Percentiles rank a stretch among this genome's conserved stretches.
Conservation (phyloP, 2,329 filamentous ascomycete genomes). For the Botryotinia globosa region DNA sequence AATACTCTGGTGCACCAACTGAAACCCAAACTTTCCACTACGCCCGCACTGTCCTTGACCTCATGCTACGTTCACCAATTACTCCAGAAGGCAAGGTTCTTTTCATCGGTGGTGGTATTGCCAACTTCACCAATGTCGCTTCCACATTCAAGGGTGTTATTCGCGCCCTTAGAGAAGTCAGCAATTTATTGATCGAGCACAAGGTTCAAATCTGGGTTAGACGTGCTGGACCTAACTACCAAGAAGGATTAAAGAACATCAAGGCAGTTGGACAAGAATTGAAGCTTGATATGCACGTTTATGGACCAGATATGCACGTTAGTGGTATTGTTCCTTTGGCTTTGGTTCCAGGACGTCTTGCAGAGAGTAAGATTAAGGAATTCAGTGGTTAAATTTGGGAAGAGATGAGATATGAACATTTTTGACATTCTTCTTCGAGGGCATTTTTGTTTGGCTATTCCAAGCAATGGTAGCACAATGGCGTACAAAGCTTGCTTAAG, state of each 20-base stretch:
- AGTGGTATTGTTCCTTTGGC: slow-evolving; percentile 94
- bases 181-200: slow-evolving; percentile 85
- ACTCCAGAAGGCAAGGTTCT: slow-evolving; percentile 93
- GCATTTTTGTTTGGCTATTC: slow-evolving; percentile 27
- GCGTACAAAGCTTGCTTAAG: slow-evolving; percentile 33
- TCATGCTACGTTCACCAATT: slow-evolving; percentile 89
- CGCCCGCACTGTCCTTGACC: slow-evolving; percentile 90
- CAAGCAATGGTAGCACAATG: slow-evolving; percentile 27
- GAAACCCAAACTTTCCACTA: slow-evolving; percentile 99
- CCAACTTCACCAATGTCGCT: slow-evolving; percentile 99
- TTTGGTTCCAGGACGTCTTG: slow-evolving; percentile 64
- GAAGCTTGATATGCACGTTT: slow-evolving; percentile 90
- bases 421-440: slow-evolving; percentile 26
- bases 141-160: slow-evolving; percentile 99
- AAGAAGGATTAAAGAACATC: slow-evolving; percentile 99
- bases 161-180: slow-evolving; percentile 86
- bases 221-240: slow-evolving; percentile 93
- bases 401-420: slow-evolving; percentile 22
- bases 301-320: slow-evolving; percentile 80
- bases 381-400: slow-evolving; percentile 42
- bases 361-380: slow-evolving; percentile 59
- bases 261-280: slow-evolving; percentile 94
- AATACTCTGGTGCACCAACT: slow-evolving; percentile 98
- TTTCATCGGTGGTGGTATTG: slow-evolving; percentile 99
- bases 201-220: slow-evolving; percentile 97